Percentiles rank a stretch among this genome's conserved stretches.
phyloP scores from a whole-genome alignment of 208 protist species.

The Trypanosoma grayi region DNA sequence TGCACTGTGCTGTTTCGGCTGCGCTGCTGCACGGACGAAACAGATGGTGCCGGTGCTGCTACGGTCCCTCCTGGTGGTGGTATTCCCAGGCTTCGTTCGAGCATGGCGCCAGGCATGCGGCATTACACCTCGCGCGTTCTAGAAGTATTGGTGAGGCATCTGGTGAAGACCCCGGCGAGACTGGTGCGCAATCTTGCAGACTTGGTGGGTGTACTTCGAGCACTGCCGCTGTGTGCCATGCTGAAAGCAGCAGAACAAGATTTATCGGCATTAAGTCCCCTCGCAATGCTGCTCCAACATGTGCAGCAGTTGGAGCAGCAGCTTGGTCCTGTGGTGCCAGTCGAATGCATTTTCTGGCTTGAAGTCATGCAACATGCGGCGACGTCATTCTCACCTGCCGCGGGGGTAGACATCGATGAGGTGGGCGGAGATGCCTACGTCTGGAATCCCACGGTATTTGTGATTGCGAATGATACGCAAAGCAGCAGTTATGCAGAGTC shows the following conservation, averaged over 20 bases:
- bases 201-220: conserved; percentile 17
- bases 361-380: neutral
- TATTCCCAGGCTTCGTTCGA: neutral
- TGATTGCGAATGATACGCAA: conserved; percentile 3
- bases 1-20: conserved; percentile 7
- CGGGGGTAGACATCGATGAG: neutral
- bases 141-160: conserved; percentile 4
- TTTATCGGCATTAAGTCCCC: neutral
- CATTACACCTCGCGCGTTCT: neutral
- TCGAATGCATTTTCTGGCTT: conserved; percentile 18
- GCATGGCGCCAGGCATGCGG: conserved; percentile 3
- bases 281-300: conserved; percentile 1
- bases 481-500: neutral
- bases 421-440: neutral
- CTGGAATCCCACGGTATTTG: conserved; percentile 12
- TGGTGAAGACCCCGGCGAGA: neutral
- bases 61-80: too few relatives aligned
- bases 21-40: neutral
- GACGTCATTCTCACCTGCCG: neutral
- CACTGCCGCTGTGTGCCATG: neutral
- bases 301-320: conserved; percentile 1
- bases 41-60: neutral
- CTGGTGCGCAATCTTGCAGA: conserved; percentile 9
- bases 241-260: neutral
- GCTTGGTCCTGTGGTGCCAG: conserved; percentile 11